Conservation (phyloP, 208 protist species). For the Acanthamoeba sp. region DNA sequence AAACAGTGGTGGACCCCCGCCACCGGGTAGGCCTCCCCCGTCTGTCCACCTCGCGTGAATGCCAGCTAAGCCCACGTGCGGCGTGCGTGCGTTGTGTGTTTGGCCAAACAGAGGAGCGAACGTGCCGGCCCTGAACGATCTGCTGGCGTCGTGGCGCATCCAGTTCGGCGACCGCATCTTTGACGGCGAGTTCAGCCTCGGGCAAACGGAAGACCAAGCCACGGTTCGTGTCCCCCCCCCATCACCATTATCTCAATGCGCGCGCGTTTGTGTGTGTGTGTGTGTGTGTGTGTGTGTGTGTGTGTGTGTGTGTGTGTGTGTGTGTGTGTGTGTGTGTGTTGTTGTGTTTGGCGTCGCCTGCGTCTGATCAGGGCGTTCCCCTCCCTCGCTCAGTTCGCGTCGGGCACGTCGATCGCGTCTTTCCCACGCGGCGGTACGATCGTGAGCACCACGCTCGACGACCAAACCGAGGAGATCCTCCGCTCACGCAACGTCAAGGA, state of each 20-base stretch:
- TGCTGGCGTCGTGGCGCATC: constrained; percentile 90
- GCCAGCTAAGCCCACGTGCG: not conserved
- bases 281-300: too few relatives aligned
- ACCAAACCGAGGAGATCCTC: constrained; percentile 78
- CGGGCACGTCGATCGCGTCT: constrained; percentile 78
- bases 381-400: constrained; percentile 57
- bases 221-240: not conserved
- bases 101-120: constrained; percentile 88
- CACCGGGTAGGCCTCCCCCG: constrained; percentile 82
- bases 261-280: too few relatives aligned
- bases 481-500: not conserved
- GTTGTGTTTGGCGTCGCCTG: not conserved
- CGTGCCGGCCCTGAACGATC: constrained; percentile 93
- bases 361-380: not conserved
- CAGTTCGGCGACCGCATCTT: constrained; percentile 86
- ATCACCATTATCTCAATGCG: too few relatives aligned
- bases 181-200: constrained; percentile 78
- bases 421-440: constrained; percentile 85
- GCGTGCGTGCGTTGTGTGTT: too few relatives aligned
- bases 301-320: too few relatives aligned
- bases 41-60: not conserved
- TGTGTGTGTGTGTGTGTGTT: too few relatives aligned
- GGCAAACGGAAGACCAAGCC: not conserved
- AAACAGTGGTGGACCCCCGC: constrained; percentile 88
- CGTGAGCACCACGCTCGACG: constrained; percentile 33